These are phyloP conservation scores for Teunomyces stri DNA, from an alignment of 805 yeast species.

Conservation along the genomic window DNA sequence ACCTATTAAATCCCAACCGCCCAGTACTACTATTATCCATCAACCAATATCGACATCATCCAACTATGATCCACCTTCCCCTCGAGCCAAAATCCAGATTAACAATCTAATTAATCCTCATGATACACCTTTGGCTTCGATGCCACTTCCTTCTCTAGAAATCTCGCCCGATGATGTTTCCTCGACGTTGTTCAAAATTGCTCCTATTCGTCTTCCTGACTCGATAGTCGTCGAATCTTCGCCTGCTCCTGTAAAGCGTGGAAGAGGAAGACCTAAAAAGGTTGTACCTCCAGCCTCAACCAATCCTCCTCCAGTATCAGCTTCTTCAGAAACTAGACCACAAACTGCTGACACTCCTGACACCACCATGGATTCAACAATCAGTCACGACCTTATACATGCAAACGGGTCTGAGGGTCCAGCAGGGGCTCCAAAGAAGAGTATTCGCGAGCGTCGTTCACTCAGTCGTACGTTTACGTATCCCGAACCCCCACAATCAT, in stretches of 20 bases:
- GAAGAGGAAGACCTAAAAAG: background rate
- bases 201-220: background rate
- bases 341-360: background rate
- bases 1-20: background rate
- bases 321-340: background rate
- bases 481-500: conserved; percentile 9
- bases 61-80: background rate
- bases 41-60: background rate
- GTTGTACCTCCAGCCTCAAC: background rate
- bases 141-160: background rate
- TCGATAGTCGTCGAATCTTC: background rate
- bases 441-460: background rate
- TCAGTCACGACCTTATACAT: background rate
- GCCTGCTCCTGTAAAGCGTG: background rate
- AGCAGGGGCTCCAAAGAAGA: background rate
- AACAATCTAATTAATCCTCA: background rate
- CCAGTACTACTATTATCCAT: too few relatives aligned
- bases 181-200: background rate
- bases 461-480: conserved; percentile 2
- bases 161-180: background rate
- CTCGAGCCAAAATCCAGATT: background rate
- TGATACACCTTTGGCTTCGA: background rate
- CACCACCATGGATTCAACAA: background rate
- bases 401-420: background rate
- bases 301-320: background rate